Conservation (phyloP, 176 grass and related monocot genomes). For the Triticum urartu region DNA sequence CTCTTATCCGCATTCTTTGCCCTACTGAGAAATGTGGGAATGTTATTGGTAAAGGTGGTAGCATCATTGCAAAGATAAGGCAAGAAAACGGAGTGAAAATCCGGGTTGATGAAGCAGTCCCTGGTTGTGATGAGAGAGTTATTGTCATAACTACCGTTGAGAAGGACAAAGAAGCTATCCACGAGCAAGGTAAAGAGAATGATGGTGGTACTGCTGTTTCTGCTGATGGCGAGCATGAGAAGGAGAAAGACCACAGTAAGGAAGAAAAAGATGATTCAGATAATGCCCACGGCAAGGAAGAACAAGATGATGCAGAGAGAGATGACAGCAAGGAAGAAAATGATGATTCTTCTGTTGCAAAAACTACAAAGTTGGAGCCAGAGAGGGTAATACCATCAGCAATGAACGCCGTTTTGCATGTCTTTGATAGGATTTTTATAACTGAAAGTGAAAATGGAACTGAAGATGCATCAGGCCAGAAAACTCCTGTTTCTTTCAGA, state of each 20-base stretch:
- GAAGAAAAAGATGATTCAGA: constrained; percentile 32
- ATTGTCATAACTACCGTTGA: constrained; percentile 51
- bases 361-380: constrained; percentile 32
- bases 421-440: constrained; percentile 80
- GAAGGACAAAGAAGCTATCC: constrained; percentile 44
- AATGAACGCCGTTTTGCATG: constrained; percentile 59
- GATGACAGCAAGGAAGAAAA: constrained; percentile 39
- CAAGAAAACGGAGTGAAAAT: constrained; percentile 69
- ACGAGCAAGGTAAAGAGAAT: constrained; percentile 24
- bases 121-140: constrained; percentile 76
- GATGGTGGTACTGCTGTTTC: constrained; percentile 25
- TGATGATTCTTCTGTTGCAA: constrained; percentile 18
- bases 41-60: constrained; percentile 80
- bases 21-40: constrained; percentile 71
- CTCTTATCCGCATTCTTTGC: constrained; percentile 71
- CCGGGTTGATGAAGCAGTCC: constrained; percentile 57
- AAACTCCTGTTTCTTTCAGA: constrained; percentile 54
- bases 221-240: constrained; percentile 19
- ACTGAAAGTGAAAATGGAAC: constrained; percentile 47
- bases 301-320: constrained; percentile 27
- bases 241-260: constrained; percentile 31
- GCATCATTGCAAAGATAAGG: constrained; percentile 75
- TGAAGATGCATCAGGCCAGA: constrained; percentile 29
- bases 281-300: background rate
- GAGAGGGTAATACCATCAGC: constrained; percentile 46